Conservation (phyloP, 768 basidiomycete species). For the Boletus barrowsii region DNA sequence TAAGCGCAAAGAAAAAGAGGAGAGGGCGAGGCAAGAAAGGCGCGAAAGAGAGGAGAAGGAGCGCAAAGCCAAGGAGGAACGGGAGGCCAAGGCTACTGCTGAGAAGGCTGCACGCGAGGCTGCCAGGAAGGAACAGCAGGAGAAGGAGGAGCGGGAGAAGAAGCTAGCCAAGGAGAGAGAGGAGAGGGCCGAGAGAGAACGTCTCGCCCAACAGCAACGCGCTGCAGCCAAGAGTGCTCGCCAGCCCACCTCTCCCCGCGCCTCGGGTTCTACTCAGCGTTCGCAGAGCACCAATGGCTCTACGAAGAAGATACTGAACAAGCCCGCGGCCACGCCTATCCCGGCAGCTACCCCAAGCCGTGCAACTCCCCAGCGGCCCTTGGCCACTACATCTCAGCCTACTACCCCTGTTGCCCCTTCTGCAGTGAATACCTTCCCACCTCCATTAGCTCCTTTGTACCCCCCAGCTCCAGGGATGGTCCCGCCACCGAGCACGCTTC, state of each 20-base stretch:
- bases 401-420: slow-evolving; percentile 39
- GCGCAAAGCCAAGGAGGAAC: slow-evolving; percentile 60
- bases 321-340: slow-evolving; percentile 35
- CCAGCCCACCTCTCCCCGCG: slow-evolving; percentile 49
- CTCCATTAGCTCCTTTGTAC: slow-evolving; percentile 49
- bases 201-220: slow-evolving; percentile 48
- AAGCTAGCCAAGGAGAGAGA: slow-evolving; percentile 63
- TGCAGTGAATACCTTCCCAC: slow-evolving; percentile 38
- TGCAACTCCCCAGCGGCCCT: slow-evolving; percentile 36
- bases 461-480: slow-evolving; percentile 40
- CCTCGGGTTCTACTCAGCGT: slow-evolving; percentile 47
- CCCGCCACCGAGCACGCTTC: slow-evolving; percentile 43
- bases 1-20: slow-evolving; percentile 73
- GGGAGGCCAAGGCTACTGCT: slow-evolving; percentile 51
- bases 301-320: slow-evolving; percentile 63
- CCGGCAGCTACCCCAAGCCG: slow-evolving; percentile 34
- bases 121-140: slow-evolving; percentile 44
- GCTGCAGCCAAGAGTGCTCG: slow-evolving; percentile 46
- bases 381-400: slow-evolving; percentile 41
- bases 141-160: slow-evolving; percentile 66
- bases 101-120: slow-evolving; percentile 46
- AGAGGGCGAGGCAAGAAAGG: slow-evolving; percentile 49
- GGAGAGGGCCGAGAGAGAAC: slow-evolving; percentile 51
- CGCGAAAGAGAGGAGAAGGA: slow-evolving; percentile 62
- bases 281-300: slow-evolving; percentile 45